Evolutionary conservation across 345 rosid genomes (phyloP).

Genomic region (Psidium friedrichsthalianum): DNA sequence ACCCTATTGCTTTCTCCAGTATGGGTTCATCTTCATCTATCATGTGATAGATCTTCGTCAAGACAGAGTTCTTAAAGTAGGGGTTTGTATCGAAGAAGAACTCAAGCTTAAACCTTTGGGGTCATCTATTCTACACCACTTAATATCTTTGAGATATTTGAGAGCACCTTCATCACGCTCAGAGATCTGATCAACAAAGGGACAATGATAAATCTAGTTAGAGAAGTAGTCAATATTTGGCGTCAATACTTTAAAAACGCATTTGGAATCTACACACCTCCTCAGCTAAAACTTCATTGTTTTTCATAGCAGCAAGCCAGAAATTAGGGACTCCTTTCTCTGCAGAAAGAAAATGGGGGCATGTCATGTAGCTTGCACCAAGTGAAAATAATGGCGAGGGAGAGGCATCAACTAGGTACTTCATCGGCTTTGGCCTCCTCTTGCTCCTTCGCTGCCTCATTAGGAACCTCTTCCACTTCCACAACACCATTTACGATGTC

Average conservation of each 20-base stretch:
- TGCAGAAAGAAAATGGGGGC: slow-evolving; percentile 6
- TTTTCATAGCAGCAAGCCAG: slow-evolving; percentile 92
- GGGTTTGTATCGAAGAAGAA: slow-evolving; percentile 84
- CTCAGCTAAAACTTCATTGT: slow-evolving; percentile 77
- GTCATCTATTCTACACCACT: slow-evolving; percentile 72
- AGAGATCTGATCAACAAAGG: slow-evolving; percentile 34
- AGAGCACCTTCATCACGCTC: slow-evolving; percentile 97
- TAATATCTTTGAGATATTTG: slow-evolving; percentile 72
- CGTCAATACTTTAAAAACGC: neutral
- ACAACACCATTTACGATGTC: slow-evolving; percentile 78
- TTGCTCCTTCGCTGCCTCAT: slow-evolving; percentile 33
- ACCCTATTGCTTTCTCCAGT: slow-evolving; percentile 96
- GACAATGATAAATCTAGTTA: neutral
- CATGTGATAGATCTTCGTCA: slow-evolving; percentile 95
- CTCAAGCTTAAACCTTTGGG: slow-evolving; percentile 95
- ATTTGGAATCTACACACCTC: slow-evolving; percentile 39
- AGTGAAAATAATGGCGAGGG: neutral
- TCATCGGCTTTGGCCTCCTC: slow-evolving; percentile 47
- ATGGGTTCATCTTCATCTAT: slow-evolving; percentile 97
- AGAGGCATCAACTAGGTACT: slow-evolving; percentile 15
- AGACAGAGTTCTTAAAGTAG: slow-evolving; percentile 67
- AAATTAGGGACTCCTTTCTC: slow-evolving; percentile 96
- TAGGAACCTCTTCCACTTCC: slow-evolving; percentile 51
- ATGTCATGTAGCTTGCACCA: neutral
- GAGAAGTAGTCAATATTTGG: neutral